These are phyloP conservation scores for Lophiostoma macrostomum DNA, from an alignment of 495 filamentous ascomycete genomes.

Conservation along the genomic window DNA sequence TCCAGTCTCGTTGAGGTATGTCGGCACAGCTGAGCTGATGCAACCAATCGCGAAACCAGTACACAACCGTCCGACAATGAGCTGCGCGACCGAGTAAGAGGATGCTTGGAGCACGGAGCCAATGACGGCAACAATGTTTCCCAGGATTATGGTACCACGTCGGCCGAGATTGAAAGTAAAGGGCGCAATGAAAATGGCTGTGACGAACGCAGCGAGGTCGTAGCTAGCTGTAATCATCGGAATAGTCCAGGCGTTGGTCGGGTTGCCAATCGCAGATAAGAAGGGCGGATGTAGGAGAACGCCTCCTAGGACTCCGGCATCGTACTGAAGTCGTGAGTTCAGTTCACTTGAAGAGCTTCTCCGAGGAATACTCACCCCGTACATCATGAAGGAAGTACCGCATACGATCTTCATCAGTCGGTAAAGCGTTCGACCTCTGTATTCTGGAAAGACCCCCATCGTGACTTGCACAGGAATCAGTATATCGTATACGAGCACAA, in stretches of 20 bases:
- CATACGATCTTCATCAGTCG: conserved; percentile 31
- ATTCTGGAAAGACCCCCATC: conserved; percentile 15
- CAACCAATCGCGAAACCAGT: conserved; percentile 1
- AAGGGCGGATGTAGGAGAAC: conserved; percentile 41
- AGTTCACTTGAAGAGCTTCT: background rate
- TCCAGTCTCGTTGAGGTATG: conserved; percentile 16
- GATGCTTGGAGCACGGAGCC: conserved; percentile 7
- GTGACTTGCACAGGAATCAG: too few relatives aligned
- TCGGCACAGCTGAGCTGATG: conserved; percentile 9
- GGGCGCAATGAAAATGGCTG: conserved; percentile 33
- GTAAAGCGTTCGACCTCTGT: conserved; percentile 25
- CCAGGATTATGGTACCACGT: conserved; percentile 37
- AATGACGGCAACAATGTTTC: conserved; percentile 22
- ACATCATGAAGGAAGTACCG: conserved; percentile 32
- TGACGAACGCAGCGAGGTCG: conserved; percentile 40
- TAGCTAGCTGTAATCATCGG: conserved; percentile 43
- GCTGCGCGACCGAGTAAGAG: conserved; percentile 3
- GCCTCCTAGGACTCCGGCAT: conserved; percentile 46
- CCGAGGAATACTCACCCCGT: conserved; percentile 16
- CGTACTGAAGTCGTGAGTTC: conserved; percentile 22
- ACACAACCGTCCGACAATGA: conserved; percentile 4
- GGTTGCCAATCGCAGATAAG: conserved; percentile 41
- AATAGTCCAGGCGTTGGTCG: conserved; percentile 38
- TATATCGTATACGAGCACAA: too few relatives aligned
- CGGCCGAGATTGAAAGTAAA: conserved; percentile 25